Conservation (phyloP, 2,329 filamentous ascomycete species). For the Zasmidium angulare region DNA sequence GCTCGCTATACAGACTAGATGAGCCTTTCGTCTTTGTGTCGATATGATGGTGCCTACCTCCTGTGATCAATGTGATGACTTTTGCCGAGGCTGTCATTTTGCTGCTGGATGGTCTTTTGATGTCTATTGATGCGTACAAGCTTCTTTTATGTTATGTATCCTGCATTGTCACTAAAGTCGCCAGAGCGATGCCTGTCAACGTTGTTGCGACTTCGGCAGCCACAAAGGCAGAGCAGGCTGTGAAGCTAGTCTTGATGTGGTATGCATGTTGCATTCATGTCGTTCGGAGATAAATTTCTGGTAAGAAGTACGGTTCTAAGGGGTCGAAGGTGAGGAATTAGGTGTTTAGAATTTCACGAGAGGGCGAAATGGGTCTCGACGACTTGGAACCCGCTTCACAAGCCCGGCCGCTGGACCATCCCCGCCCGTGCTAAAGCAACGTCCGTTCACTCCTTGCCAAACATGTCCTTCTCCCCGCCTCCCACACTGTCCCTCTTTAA, state of each 20-base stretch:
- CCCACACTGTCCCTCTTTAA: not conserved
- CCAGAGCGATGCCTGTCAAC: too few species aligned
- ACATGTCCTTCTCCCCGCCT: not conserved
- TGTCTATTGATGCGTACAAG: too few species aligned
- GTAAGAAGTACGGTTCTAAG: too few species aligned
- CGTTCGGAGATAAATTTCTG: not conserved
- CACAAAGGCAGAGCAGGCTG: not conserved
- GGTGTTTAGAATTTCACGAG: not conserved
- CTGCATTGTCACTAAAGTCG: too few species aligned
- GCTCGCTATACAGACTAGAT: constrained; percentile 31
- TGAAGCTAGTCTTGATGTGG: not conserved
- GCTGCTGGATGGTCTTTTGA: too few species aligned
- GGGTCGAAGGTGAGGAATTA: not conserved
- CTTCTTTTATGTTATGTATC: too few species aligned
- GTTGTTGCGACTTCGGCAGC: too few species aligned
- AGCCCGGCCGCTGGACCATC: too few species aligned
- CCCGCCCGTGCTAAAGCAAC: too few species aligned
- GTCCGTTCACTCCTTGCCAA: too few species aligned
- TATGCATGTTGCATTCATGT: not conserved
- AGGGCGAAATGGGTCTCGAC: too few species aligned
- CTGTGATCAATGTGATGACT: constrained; percentile 36
- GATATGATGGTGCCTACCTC: constrained; percentile 25
- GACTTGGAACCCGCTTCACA: too few species aligned
- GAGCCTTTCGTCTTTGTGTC: not conserved
- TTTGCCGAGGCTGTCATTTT: constrained; percentile 12